Evolutionary conservation across 2,329 filamentous ascomycete species (phyloP).

Genomic region (Purpureocillium lavendulum): DNA sequence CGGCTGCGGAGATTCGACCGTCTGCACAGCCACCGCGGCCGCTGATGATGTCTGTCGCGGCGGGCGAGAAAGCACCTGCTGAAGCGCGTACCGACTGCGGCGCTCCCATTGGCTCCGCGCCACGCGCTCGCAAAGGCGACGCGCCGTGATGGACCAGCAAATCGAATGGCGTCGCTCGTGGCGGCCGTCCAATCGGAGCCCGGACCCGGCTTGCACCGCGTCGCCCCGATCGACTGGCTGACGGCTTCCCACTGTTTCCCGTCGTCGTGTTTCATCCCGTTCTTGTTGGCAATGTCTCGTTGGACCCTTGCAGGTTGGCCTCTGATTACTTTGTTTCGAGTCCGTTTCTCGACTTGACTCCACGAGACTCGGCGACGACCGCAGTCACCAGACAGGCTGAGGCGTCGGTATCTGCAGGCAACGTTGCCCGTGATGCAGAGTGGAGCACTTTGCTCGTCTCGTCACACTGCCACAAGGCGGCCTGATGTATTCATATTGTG

Average conservation of each 20-base stretch:
- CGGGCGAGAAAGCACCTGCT: too few species aligned
- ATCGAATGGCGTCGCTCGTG: not conserved
- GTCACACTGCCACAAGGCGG: too few species aligned
- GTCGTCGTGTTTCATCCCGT: not conserved
- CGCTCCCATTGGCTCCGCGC: not conserved
- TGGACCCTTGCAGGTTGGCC: not conserved
- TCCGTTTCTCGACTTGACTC: too few species aligned
- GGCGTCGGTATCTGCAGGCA: too few species aligned
- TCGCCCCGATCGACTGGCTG: not conserved
- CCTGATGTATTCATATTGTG: too few species aligned
- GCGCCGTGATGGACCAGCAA: constrained; percentile 1
- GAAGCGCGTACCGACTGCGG: too few species aligned
- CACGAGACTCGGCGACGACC: too few species aligned
- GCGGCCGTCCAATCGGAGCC: not conserved
- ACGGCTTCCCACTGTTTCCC: not conserved
- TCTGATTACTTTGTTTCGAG: not conserved
- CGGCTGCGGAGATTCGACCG: constrained; percentile 15
- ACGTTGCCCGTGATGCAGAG: too few species aligned
- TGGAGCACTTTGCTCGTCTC: too few species aligned
- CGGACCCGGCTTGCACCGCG: not conserved
- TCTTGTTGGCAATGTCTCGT: not conserved
- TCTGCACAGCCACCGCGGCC: too few species aligned
- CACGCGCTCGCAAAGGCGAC: not conserved
- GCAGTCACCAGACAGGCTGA: too few species aligned
- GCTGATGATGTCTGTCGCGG: too few species aligned